Percentiles rank a stretch among this genome's conserved stretches.
phyloP scores from a whole-genome alignment of 2,329 filamentous ascomycete genomes.

The Thielaviopsis ethacetica region DNA sequence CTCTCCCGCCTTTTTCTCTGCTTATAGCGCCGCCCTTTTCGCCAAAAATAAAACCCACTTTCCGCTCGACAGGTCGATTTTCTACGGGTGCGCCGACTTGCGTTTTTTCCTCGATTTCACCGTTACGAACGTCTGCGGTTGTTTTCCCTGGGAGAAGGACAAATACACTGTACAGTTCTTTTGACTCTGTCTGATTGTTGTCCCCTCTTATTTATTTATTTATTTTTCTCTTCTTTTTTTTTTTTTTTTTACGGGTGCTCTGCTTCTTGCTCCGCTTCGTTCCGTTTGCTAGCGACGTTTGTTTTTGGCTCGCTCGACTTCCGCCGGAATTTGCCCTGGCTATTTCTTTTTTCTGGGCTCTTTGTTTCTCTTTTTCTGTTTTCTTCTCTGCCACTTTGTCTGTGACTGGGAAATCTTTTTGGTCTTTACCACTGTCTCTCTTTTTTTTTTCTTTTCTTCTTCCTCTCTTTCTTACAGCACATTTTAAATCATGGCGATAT shows the following conservation, averaged over 20 bases:
- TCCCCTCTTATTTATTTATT: neutral
- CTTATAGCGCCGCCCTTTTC: neutral
- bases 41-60: neutral
- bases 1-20: neutral
- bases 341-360: neutral
- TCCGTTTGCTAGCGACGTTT: neutral
- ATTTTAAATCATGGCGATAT: conserved; percentile 2
- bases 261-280: neutral
- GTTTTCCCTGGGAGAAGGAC: neutral
- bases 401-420: no score
- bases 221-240: neutral
- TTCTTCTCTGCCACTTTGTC: neutral
- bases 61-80: neutral
- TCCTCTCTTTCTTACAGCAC: neutral
- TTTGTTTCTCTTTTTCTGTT: neutral
- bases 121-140: neutral
- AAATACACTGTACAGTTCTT: neutral
- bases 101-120: neutral
- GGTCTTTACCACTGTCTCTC: neutral
- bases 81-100: neutral
- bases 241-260: neutral
- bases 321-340: neutral
- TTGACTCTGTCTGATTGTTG: neutral
- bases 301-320: neutral
- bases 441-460: neutral